Base-by-base conservation (phyloP, 1,284 basidiomycete genomes). In the Cronartium quercuum region DNA sequence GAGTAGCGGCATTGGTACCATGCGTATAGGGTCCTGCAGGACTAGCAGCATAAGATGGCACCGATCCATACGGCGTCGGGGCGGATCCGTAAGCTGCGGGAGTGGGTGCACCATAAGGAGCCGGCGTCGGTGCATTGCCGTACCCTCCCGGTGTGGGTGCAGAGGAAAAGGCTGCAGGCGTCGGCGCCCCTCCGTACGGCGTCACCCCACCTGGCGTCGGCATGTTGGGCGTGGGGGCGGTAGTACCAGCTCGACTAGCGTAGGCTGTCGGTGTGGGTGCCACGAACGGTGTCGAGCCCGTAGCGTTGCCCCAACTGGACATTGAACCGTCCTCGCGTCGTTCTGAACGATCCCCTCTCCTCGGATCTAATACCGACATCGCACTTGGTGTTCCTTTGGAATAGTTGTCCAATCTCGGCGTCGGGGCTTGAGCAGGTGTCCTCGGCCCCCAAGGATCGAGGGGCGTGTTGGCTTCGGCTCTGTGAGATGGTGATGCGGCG, bases 61-160 rank as follows among this genome's bases (percentile, higher is more conserved):
- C 65, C 12, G 71, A 83, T 57, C 80, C 77, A 66, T 82, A 82
- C 2, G 84, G 85, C 4, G 84, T 85, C 3, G 83, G 81, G 1
- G 80, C 76, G 80, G 83, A 76, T 70, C 80, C 80, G 41, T 81
- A 82, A 29, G 77, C 77, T 6, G 76, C 77, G 15, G 79, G 79
- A 5, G 79, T 79, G 4, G 78, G 78, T 13, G 78, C 78, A n/a
- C 63, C 57, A 47, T 80, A 81, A 10, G 80, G 78, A 24, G 81
- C 84, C 18, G 85, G 86, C 2, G 85, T 86, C 7, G 84, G 84
- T 13, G 84, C 84, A n/a, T 79, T 75, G 21, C 73, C 75, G 68
- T 78, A 80, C 41, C 71, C 77, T 41, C 76, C 81, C 24, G 81
- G 82, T 55, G 81, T 82, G 3, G 81, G 80, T 1, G 82, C 80